Evolutionary conservation across 352 stramenopile species (phyloP).

Genomic region (Phytophthora meadii): DNA sequence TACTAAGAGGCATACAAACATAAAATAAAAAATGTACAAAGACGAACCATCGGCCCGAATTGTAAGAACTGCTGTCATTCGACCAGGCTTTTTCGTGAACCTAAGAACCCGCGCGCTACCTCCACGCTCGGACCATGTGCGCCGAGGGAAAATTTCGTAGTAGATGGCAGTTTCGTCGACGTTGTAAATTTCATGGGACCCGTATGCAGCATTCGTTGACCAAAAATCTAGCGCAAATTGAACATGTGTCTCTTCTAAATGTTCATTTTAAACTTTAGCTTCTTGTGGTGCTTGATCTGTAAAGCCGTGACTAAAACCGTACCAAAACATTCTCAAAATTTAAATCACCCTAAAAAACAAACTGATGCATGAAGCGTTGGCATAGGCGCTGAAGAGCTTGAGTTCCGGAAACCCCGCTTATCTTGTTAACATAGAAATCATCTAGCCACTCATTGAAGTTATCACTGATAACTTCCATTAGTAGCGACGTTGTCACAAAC

Average conservation of each 20-base stretch:
- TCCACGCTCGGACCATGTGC: neutral
- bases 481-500: too few species aligned
- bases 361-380: too few species aligned
- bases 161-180: neutral
- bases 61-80: neutral
- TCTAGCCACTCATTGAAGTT: too few species aligned
- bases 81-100: neutral
- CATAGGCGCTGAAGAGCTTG: too few species aligned
- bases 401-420: too few species aligned
- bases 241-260: neutral
- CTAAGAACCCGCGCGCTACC: neutral
- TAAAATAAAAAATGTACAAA: neutral
- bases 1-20: too few species aligned
- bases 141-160: neutral
- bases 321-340: too few species aligned
- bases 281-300: neutral
- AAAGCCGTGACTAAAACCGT: neutral
- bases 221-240: neutral
- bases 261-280: neutral
- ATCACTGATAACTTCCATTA: too few species aligned
- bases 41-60: neutral
- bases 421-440: too few species aligned
- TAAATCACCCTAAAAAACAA: too few species aligned
- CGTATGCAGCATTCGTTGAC: neutral
- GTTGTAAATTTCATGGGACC: neutral